Evolutionary conservation across 176 grass and related monocot genomes (phyloP), one percentile per base, ranked within the genome.

Genomic region (Carex myosuroides): DNA sequence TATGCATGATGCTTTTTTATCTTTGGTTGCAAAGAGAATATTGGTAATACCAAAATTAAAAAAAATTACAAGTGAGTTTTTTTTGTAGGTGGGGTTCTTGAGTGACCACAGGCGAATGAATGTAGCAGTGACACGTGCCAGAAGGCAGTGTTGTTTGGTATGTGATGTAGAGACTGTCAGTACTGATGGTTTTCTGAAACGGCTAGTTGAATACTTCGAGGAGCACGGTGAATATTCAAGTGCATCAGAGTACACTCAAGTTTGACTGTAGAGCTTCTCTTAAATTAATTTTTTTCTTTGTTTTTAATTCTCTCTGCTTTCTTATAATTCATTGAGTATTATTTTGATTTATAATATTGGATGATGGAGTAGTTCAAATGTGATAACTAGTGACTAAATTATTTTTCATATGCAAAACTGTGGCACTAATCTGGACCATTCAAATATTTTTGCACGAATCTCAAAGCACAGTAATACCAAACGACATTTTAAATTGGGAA

Each of bases 91-190:
- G 14, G 95, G 95, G 2, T 98, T 98, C 85, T 81, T 98, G 86
- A 94, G 92, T 46, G 95, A 93, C 59, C 89, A 93, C 24, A 93
- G 95, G 80, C 87, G 95, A 84, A 98, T 98, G 92, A 98, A 98
- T 52, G 95, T 98, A 0, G 95, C 95, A 3, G 95, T 98, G 42
- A 98, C 95, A 61, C 92, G 95, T 13, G 92, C 92, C 8, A 87
- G 95, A 85, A 91, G 92, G 74, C 95, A 98, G 68, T 98, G 95
- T 64, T 95, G 95, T 69, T 79, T 98, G 69, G 91, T 98, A 53
- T 98, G 92, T 0, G 91, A 98, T 18, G 89, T 83, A 12, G 95
- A 98, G 78, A 98, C 95, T 39, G 89, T 95, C 70, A 93, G 88
- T 79, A 80, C 76, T 3, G 79, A 98, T 78, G 88, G 48, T 44